phyloP scores from a whole-genome alignment of 352 stramenopile genomes.

The Pythium dissotocum region DNA sequence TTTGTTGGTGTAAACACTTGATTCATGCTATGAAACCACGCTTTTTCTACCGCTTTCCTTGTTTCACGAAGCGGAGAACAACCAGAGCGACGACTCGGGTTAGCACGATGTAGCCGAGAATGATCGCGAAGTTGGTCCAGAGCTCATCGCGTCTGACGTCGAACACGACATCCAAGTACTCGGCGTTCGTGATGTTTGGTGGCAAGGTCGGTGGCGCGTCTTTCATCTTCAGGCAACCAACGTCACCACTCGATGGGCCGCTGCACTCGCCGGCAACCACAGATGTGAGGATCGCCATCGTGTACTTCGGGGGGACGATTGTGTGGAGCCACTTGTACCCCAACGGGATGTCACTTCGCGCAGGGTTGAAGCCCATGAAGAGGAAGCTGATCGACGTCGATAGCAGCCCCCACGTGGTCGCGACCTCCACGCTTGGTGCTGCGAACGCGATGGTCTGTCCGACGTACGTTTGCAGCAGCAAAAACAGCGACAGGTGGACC shows the following conservation, averaged over 20 bases:
- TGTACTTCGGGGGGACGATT: conserved; percentile 33
- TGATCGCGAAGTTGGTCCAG: conserved; percentile 42
- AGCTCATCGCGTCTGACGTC: conserved; percentile 53
- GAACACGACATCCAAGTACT: conserved; percentile 64
- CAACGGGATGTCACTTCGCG: conserved; percentile 28
- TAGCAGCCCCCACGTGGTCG: conserved; percentile 23
- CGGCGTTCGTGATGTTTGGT: conserved; percentile 41
- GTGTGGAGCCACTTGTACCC: conserved; percentile 52
- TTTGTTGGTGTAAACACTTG: background rate
- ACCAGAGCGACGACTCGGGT: conserved; percentile 56
- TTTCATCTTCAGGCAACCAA: conserved; percentile 58
- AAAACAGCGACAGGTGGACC: conserved; percentile 27
- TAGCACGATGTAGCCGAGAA: conserved; percentile 47
- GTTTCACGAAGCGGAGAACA: conserved; percentile 57
- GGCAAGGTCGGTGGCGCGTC: conserved; percentile 46
- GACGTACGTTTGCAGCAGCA: conserved; percentile 32
- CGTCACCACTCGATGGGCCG: conserved; percentile 25
- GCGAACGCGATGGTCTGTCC: conserved; percentile 27
- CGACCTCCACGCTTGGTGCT: conserved; percentile 22
- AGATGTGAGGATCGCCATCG: conserved; percentile 19
- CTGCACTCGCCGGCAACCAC: conserved; percentile 36
- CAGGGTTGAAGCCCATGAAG: conserved; percentile 35
- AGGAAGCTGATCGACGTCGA: conserved; percentile 29
- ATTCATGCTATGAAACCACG: too few relatives aligned
- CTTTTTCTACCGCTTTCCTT: conserved; percentile 12